phyloP scores from a whole-genome alignment of 2,329 filamentous ascomycete genomes.

The Periglandula ipomoeae region DNA sequence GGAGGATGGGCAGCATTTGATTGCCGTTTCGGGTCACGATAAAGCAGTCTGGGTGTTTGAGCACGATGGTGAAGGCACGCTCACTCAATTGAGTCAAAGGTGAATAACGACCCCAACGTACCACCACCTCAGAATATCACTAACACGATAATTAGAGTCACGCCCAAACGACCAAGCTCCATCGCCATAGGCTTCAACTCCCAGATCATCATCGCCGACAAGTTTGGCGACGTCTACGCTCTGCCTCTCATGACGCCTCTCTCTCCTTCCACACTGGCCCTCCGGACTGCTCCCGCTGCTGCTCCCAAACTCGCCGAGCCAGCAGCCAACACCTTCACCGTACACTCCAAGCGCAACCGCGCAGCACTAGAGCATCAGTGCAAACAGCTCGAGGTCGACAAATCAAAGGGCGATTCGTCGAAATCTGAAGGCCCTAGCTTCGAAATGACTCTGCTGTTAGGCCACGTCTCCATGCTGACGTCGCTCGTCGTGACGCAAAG shows the following conservation, averaged over 20 bases:
- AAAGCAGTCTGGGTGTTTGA: conserved; percentile 81
- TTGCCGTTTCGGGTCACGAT: conserved; percentile 82
- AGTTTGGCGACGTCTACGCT: conserved; percentile 93
- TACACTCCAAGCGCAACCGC: conserved; percentile 56
- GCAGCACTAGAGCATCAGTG: conserved; percentile 51
- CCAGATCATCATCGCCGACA: conserved; percentile 78
- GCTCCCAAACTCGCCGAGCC: conserved; percentile 29
- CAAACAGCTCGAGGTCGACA: conserved; percentile 30
- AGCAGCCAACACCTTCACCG: conserved; percentile 49
- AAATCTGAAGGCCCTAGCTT: conserved; percentile 42
- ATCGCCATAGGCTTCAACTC: conserved; percentile 60
- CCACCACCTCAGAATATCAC: background rate
- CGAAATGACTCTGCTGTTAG: conserved; percentile 70
- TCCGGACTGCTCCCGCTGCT: conserved; percentile 11
- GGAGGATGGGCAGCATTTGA: conserved; percentile 54
- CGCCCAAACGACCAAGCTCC: conserved; percentile 84
- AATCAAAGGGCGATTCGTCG: conserved; percentile 16
- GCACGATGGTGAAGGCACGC: conserved; percentile 48
- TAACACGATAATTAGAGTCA: conserved; percentile 41
- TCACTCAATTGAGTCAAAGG: conserved; percentile 66
- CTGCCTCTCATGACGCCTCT: conserved; percentile 51
- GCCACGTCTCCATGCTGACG: conserved; percentile 93
- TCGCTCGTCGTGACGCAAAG: conserved; percentile 50
- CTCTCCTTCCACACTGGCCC: conserved; percentile 9
- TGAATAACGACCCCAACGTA: conserved; percentile 22